Evolutionary conservation across 495 filamentous ascomycete species (phyloP), one percentile per base, ranked within the genome.

Genomic region (Penicillium bovifimosum): DNA sequence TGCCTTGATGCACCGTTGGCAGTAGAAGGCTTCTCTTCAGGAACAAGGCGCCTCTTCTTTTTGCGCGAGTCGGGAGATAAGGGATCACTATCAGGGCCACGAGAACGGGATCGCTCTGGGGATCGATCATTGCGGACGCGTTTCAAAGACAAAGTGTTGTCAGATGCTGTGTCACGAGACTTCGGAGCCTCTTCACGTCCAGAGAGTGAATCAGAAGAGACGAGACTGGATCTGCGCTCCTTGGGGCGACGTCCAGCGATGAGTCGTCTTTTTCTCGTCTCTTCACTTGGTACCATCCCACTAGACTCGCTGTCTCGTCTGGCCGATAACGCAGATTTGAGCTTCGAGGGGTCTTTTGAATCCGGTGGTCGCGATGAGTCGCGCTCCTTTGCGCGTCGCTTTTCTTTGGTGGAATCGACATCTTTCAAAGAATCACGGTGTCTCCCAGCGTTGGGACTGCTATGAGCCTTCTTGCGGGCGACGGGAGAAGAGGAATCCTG

Each of bases 81-180:
- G 11, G 64, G 63, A 36, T 69, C 70, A n/a, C 62, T 47, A 24
- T 70, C 76, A 51, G 74, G 72, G 32, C 79, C 80, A 20, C 75
- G 69, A 32, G 75, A 73, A 26, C 76, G 76, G 44, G 74, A 78
- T 51, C 81, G 74, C 41, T 86, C 83, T 2, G 87, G 86, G 4
- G 85, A 87, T 11, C 75, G 77, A 59, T 86, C 89, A 46, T 75
- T 72, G 34, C 86, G 80, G 55, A 81, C 78, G 38, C 87, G 79
- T 60, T 90, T 91, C 41, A 80, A 48, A 9, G 65, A 63, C 13
- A 63, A 50, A 5, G 54, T 43, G 13, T 58, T 43, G 32, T 72
- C 69, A 70, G 52, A 31, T 28, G 51, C 47, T 18, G 53, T 50
- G 41, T 67, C 66, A 50, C 55, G 79, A 54, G 46, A 39, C 47